These are phyloP conservation scores for Colletotrichum liaoningense DNA, from an alignment of 2,329 filamentous ascomycete species.

Conservation along the genomic window DNA sequence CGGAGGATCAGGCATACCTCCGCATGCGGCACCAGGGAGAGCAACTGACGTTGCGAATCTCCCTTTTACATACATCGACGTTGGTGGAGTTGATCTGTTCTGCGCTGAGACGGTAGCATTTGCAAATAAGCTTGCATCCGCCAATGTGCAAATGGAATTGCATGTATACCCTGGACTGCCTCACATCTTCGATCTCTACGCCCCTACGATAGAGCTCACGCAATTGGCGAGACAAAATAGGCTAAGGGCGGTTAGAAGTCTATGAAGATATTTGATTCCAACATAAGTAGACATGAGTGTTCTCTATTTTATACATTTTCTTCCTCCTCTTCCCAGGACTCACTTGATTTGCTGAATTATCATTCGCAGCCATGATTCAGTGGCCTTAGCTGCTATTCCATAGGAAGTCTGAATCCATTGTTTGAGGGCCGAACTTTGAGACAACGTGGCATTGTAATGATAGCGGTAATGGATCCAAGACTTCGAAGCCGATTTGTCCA, in stretches of 20 bases:
- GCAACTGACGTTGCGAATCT: conserved; percentile 41
- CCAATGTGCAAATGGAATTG: conserved; percentile 49
- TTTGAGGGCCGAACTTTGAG: no score
- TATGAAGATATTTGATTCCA: neutral
- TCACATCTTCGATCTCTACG: conserved; percentile 48
- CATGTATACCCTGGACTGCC: conserved; percentile 54
- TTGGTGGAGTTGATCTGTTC: conserved; percentile 53
- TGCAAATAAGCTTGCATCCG: conserved; percentile 45
- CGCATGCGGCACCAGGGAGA: conserved; percentile 40
- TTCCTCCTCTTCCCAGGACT: neutral
- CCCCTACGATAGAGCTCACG: conserved; percentile 7
- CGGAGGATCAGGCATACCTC: conserved; percentile 23
- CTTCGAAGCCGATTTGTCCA: no score
- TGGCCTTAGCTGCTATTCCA: no score
- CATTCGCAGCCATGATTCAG: no score
- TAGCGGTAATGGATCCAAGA: no score
- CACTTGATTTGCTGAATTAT: no score
- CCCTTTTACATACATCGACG: conserved; percentile 52
- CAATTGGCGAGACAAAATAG: conserved; percentile 11
- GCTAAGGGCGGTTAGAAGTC: neutral
- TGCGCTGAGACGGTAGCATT: conserved; percentile 47
- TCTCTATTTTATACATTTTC: neutral
- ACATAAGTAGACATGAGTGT: neutral
- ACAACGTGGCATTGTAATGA: no score
- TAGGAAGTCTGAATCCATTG: no score